Evolutionary conservation across 2,329 filamentous ascomycete genomes (phyloP).

Genomic region (Venturia carpophila): DNA sequence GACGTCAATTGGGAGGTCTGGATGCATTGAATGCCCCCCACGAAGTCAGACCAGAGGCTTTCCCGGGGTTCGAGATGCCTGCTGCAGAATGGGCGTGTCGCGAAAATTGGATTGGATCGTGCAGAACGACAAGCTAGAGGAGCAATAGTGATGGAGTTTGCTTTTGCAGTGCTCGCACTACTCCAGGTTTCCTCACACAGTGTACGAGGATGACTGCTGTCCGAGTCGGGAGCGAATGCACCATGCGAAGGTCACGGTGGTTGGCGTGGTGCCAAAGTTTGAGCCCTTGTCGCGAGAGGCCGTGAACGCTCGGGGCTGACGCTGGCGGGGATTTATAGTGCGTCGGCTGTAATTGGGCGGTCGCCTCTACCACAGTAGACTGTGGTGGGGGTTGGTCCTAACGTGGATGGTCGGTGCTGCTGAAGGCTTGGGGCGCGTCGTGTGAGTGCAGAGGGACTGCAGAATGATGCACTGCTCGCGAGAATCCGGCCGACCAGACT

Average conservation of each 20-base stretch:
- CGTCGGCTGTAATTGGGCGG: not conserved
- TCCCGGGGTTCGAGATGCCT: conserved; percentile 3
- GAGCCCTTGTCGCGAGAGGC: not conserved
- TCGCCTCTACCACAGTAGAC: not conserved
- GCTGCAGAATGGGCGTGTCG: conserved; percentile 1
- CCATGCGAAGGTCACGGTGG: not conserved
- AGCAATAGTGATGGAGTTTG: not conserved
- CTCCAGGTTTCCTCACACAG: not conserved
- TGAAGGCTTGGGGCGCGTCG: not conserved
- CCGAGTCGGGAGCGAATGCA: not conserved
- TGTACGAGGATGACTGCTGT: not conserved
- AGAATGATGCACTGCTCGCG: not conserved
- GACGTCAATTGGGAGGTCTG: conserved; percentile 26
- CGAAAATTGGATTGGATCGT: not conserved
- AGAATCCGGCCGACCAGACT: not conserved
- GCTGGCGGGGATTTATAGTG: conserved; percentile 6
- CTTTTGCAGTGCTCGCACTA: not conserved
- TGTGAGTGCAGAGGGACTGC: not conserved
- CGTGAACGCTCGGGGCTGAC: not conserved
- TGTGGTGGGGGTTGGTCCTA: not conserved
- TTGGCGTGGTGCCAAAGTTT: not conserved
- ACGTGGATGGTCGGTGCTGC: not conserved
- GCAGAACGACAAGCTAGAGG: not conserved
- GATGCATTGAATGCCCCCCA: conserved; percentile 19
- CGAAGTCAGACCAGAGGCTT: not conserved